Conservation (phyloP, 805 yeast species). For the Yarrowia porcina region DNA sequence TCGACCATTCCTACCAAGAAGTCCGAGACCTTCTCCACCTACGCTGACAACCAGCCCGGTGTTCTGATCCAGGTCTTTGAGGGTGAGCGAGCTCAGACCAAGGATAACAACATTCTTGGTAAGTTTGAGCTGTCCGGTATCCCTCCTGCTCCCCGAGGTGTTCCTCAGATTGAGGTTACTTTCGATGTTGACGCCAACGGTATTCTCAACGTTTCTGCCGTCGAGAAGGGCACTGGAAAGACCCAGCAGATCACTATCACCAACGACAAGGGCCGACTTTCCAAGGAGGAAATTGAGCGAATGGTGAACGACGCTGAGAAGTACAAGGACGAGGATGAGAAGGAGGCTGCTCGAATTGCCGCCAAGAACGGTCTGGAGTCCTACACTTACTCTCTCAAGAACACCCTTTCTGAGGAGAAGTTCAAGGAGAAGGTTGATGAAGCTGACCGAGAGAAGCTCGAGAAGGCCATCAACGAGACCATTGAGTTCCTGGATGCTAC, state of each 20-base stretch:
- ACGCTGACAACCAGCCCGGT: conserved; percentile 1
- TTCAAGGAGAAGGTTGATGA: conserved; percentile 4
- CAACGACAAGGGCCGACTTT: conserved; percentile 11
- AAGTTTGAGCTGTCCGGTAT: not conserved
- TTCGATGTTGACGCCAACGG: conserved; percentile 1
- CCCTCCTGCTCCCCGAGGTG: conserved; percentile 1
- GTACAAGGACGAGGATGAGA: conserved; percentile 6
- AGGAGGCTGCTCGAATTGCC: conserved; percentile 4
- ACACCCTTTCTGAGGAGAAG: not conserved
- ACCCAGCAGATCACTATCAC: conserved; percentile 1
- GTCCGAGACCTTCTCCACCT: conserved; percentile 4
- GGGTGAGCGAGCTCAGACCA: conserved; percentile 11
- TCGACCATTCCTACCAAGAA: not conserved
- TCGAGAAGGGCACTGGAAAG: conserved; percentile 1
- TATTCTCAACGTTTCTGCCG: not conserved
- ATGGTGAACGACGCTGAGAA: conserved; percentile 9
- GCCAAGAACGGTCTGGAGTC: conserved; percentile 6
- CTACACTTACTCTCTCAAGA: not conserved
- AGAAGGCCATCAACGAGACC: conserved; percentile 1
- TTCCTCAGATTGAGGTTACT: not conserved
- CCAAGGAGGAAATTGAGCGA: conserved; percentile 6
- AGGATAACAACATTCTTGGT: not conserved
- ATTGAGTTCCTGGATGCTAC: not conserved
- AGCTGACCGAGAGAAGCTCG: not conserved
- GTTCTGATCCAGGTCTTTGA: conserved; percentile 1